These are phyloP conservation scores for Melampsora abietis-canadensis DNA, from an alignment of 1,284 basidiomycete species.

Conservation along the genomic window DNA sequence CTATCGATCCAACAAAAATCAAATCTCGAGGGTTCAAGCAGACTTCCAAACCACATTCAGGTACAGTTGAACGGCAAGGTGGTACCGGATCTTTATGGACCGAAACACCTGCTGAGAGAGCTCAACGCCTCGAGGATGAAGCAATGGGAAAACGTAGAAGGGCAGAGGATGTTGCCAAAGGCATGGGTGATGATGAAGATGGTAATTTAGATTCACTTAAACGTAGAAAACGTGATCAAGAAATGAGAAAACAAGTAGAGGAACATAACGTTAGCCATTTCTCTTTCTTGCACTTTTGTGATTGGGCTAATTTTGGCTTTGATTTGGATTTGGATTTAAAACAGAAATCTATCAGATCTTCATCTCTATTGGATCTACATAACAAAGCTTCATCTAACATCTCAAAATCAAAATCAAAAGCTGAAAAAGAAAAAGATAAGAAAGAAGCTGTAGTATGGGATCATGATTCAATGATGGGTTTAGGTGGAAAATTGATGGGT, in stretches of 20 bases:
- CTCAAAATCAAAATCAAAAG: constrained; percentile 53
- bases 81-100: constrained; percentile 66
- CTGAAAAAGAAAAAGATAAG: constrained; percentile 57
- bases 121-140: constrained; percentile 78
- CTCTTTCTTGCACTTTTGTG: constrained; percentile 1
- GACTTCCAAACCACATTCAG: constrained; percentile 54
- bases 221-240: constrained; percentile 63
- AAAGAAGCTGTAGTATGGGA: constrained; percentile 75
- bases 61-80: constrained; percentile 53
- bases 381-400: constrained; percentile 53
- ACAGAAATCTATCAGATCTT: constrained; percentile 65
- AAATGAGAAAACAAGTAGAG: constrained; percentile 67
- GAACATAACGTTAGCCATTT: constrained; percentile 68
- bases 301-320: not conserved
- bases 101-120: constrained; percentile 81
- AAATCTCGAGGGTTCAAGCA: constrained; percentile 72
- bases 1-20: constrained; percentile 68
- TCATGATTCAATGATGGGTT: constrained; percentile 75
- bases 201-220: constrained; percentile 56
- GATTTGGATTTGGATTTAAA: not conserved
- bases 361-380: constrained; percentile 69
- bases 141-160: constrained; percentile 75
- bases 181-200: constrained; percentile 49
- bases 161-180: constrained; percentile 60
- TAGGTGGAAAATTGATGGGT: constrained; percentile 78